Evolutionary conservation across 495 filamentous ascomycete genomes (phyloP), one percentile per base, ranked within the genome.

Genomic region (Stereocaulon alpinum): DNA sequence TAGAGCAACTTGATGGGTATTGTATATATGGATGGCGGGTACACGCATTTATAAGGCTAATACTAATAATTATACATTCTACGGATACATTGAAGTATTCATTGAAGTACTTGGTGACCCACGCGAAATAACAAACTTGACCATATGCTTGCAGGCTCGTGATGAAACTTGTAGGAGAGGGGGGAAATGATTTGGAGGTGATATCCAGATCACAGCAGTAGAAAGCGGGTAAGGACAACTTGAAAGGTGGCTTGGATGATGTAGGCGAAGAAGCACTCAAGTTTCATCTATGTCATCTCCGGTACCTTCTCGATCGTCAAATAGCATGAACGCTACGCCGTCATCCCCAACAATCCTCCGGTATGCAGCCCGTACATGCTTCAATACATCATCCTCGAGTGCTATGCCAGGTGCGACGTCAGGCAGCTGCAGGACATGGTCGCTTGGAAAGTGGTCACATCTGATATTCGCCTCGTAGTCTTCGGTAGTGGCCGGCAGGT

Each of bases 351-450:
- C 73, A 9, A 89, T 73, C 27, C 70, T 66, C 59, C 77, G 73
- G 87, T 87, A 94, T 15, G 79, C 80, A 34, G 77, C 70, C 57
- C 78, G 76, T 20, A 91, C 83, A 27, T 77, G 65, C 15, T 81
- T 77, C 29, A 91, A 67, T 12, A 77, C 70, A 7, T 70, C 66
- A 68, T 94, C 89, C 63, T 89, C 82, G 64, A 91, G 85, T 4
- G 83, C 77, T 17, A 91, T 75, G 57, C 83, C 82, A 32, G 82
- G 72, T 42, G 78, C 75, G 0, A 81, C 67, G 4, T 80, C 71
- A 22, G 82, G 80, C 50, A 91, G 67, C 34, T 61, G 62, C 15
- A 82, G 29, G 43, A 68, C 3, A 71, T 66, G 29, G 55, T 49
- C 27, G 22, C 42, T 40, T 70, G 61, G 57, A 63, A 18, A 71